phyloP scores from a whole-genome alignment of 2,329 filamentous ascomycete species.

The Falciphora oryzae region DNA sequence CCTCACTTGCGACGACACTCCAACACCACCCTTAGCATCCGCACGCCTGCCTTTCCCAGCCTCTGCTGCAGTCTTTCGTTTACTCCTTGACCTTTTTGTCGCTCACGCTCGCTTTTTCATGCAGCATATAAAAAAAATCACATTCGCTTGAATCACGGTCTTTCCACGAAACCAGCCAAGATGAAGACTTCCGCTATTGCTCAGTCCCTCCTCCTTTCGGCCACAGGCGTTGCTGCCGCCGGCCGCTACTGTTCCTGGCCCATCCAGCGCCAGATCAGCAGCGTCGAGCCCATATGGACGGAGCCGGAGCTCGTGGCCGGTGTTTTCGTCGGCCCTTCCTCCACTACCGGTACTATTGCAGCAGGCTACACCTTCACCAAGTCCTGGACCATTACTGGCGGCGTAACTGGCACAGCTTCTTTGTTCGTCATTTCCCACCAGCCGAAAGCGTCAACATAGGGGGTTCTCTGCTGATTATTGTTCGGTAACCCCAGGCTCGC shows the following conservation, averaged over 20 bases:
- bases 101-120: background rate
- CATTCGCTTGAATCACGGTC: too few species aligned
- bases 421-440: background rate
- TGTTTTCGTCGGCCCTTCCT: slow-evolving; percentile 6
- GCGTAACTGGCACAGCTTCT: background rate
- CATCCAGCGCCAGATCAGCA: background rate
- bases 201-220: background rate
- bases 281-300: slow-evolving; percentile 2
- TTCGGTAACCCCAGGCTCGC: background rate
- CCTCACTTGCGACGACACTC: background rate
- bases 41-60: slow-evolving; percentile 1
- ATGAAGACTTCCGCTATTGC: background rate
- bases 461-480: too few species aligned
- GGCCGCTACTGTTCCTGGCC: slow-evolving; percentile 8
- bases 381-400: slow-evolving; percentile 6
- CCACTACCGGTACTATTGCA: background rate
- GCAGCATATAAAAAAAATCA: too few species aligned
- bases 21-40: slow-evolving; percentile 1
- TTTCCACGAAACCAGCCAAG: too few species aligned
- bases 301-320: slow-evolving; percentile 1
- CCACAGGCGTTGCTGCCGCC: slow-evolving; percentile 1
- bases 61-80: slow-evolving; percentile 2
- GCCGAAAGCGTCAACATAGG: background rate
- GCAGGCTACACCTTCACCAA: slow-evolving; percentile 4
- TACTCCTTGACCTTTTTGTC: background rate